Evolutionary conservation across 495 filamentous ascomycete genomes (phyloP).

Genomic region (Aspergillus nidulans): DNA sequence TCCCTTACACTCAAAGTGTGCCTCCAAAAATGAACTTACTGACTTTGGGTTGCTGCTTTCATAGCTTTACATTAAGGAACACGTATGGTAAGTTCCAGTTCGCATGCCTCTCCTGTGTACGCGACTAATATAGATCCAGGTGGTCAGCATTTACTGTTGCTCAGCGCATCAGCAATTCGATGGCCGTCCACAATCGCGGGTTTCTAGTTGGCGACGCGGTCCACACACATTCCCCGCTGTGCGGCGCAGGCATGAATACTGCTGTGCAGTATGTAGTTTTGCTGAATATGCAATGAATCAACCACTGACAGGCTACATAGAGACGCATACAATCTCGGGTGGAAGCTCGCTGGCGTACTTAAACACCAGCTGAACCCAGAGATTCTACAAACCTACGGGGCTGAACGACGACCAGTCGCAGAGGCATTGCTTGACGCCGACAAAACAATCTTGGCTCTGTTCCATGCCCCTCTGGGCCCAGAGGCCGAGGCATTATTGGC

Average conservation of each 20-base stretch:
- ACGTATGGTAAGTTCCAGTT: background rate
- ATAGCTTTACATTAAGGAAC: background rate
- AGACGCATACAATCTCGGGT: background rate
- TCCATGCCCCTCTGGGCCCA: background rate
- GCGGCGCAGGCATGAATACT: slow-evolving; percentile 75
- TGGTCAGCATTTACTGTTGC: slow-evolving; percentile 34
- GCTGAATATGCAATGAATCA: background rate
- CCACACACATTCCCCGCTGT: slow-evolving; percentile 62
- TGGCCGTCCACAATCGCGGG: slow-evolving; percentile 55
- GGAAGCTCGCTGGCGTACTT: background rate
- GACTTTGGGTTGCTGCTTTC: background rate
- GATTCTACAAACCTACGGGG: background rate
- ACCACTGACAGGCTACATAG: background rate
- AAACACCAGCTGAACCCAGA: background rate
- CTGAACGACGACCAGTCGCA: background rate
- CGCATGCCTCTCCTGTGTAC: background rate
- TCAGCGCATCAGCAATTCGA: slow-evolving; percentile 59
- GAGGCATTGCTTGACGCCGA: background rate
- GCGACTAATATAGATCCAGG: background rate
- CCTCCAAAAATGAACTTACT: too few species aligned
- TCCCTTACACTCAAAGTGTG: background rate
- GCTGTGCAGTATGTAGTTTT: slow-evolving; percentile 53
- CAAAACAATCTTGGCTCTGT: background rate
- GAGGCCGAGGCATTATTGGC: background rate
- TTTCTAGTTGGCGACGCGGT: slow-evolving; percentile 63